phyloP scores from a whole-genome alignment of 2,329 filamentous ascomycete genomes.

The Talaromyces sp. region DNA sequence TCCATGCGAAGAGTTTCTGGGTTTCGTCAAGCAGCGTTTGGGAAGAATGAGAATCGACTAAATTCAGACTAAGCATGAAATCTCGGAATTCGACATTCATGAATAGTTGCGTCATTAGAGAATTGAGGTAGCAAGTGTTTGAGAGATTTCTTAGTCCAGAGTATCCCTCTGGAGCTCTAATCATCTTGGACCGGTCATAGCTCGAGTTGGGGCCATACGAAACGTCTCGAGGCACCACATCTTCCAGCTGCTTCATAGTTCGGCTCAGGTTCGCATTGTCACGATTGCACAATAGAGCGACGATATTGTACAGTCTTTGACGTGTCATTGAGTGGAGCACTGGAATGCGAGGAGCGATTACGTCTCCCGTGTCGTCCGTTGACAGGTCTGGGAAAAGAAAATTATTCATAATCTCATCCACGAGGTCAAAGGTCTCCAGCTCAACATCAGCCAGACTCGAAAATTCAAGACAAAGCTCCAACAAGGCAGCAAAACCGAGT shows the following conservation, averaged over 20 bases:
- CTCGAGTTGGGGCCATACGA: slow-evolving; percentile 40
- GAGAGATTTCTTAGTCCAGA: slow-evolving; percentile 89
- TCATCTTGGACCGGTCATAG: slow-evolving; percentile 67
- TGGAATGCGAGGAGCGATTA: slow-evolving; percentile 44
- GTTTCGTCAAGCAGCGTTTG: slow-evolving; percentile 76
- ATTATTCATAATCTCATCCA: slow-evolving; percentile 60
- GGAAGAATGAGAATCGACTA: slow-evolving; percentile 57
- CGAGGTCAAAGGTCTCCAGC: slow-evolving; percentile 44
- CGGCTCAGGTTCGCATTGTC: slow-evolving; percentile 48
- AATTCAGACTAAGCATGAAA: slow-evolving; percentile 72
- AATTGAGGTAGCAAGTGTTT: slow-evolving; percentile 97
- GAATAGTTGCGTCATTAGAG: slow-evolving; percentile 88
- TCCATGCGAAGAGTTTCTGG: slow-evolving; percentile 76
- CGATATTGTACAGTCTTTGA: slow-evolving; percentile 61
- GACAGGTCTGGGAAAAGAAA: slow-evolving; percentile 67
- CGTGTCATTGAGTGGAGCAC: slow-evolving; percentile 61
- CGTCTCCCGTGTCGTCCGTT: slow-evolving; percentile 26
- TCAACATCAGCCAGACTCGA: slow-evolving; percentile 36
- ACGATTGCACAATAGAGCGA: slow-evolving; percentile 60
- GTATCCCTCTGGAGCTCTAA: slow-evolving; percentile 79
- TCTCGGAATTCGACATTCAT: slow-evolving; percentile 89
- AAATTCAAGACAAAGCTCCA: slow-evolving; percentile 47
- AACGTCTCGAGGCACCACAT: slow-evolving; percentile 55
- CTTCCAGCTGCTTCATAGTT: slow-evolving; percentile 57
- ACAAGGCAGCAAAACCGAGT: slow-evolving; percentile 46